These are phyloP conservation scores for Phytophthora syringae DNA, from an alignment of 352 stramenopile genomes.

Conservation along the genomic window DNA sequence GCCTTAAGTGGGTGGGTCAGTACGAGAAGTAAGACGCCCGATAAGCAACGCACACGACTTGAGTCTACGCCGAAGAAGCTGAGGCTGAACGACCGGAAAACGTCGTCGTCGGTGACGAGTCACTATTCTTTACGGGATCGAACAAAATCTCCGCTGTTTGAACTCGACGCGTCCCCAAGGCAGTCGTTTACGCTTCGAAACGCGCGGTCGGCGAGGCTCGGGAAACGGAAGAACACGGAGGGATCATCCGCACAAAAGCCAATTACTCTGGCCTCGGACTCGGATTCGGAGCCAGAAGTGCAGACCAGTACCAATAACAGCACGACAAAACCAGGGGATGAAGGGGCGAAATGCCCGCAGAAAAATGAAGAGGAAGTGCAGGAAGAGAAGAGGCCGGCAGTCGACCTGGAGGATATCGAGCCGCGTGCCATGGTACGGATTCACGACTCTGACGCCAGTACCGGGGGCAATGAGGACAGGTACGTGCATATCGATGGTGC, in stretches of 20 bases:
- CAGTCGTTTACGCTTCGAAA: slow-evolving; percentile 7
- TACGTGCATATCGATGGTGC: slow-evolving; percentile 3
- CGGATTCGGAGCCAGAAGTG: slow-evolving; percentile 35
- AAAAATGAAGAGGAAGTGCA: slow-evolving; percentile 1
- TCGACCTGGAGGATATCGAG: slow-evolving; percentile 36
- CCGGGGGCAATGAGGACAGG: too few species aligned
- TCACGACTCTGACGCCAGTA: slow-evolving; percentile 39
- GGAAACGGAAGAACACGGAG: slow-evolving; percentile 34
- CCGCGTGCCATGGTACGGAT: slow-evolving; percentile 21
- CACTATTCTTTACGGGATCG: slow-evolving; percentile 27
- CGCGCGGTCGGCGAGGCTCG: slow-evolving; percentile 6
- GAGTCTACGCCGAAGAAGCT: slow-evolving; percentile 9
- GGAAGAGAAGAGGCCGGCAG: slow-evolving; percentile 19
- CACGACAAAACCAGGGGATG: slow-evolving; percentile 3
- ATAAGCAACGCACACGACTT: slow-evolving; percentile 9
- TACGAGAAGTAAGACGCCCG: not conserved
- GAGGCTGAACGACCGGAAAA: slow-evolving; percentile 11
- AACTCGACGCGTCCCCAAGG: slow-evolving; percentile 1
- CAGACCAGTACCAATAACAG: slow-evolving; percentile 4
- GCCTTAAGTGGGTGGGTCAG: slow-evolving; percentile 29
- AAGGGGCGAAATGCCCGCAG: slow-evolving; percentile 15
- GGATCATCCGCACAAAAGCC: slow-evolving; percentile 51
- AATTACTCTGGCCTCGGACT: slow-evolving; percentile 60
- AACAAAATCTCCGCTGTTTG: slow-evolving; percentile 8
- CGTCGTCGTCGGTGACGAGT: not conserved